Evolutionary conservation across 257 asterid species (phyloP), one percentile per base, ranked within the genome.

Genomic region (Sherardia arvensis): DNA sequence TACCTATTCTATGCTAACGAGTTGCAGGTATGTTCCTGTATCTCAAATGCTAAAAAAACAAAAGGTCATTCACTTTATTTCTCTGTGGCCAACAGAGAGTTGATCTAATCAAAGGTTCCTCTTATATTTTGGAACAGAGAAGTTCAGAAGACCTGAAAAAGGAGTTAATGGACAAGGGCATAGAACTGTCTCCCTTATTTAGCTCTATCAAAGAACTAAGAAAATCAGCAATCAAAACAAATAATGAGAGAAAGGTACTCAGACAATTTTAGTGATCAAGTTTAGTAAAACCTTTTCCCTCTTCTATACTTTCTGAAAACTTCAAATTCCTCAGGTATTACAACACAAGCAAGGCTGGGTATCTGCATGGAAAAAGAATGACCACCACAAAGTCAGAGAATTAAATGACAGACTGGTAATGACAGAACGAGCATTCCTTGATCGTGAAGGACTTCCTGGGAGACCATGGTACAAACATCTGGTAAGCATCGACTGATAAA

Each of bases 391-490:
- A 74, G 78, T 74, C 23, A 59, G 94, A 77, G 96, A 81, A 63
- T 30, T 91, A 76, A 91, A 85, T 22, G 95, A 87, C 75, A 72
- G 90, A 61, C 80, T 85, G 26, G 85, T 91, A 90, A 83, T 87
- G 95, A 69, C 95, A 18, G 96, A 91, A 69, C 86, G 97, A 61
- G 95, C 91, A 38, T 91, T 91, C 70, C 78, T 84, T 15, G 90
- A 82, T 8, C 71, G 82, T 12, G 89, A 87, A 15, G 97, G 96
- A 61, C 95, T 91, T 29, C 22, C 80, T 0, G 86, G 81, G 66
- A 77, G 97, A 74, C 57, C 74, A 65, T 91, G 96, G 96, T 83
- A 75, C 66, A 87, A 87, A 81, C 97, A 91, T 71, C 70, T 91
- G 94, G 96, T 91, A 74, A 21, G 92, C 53, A 11, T 64, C 30